Evolutionary conservation across 208 protist genomes (phyloP), one percentile per base, ranked within the genome.

Genomic region (Leishmania guyanensis): DNA sequence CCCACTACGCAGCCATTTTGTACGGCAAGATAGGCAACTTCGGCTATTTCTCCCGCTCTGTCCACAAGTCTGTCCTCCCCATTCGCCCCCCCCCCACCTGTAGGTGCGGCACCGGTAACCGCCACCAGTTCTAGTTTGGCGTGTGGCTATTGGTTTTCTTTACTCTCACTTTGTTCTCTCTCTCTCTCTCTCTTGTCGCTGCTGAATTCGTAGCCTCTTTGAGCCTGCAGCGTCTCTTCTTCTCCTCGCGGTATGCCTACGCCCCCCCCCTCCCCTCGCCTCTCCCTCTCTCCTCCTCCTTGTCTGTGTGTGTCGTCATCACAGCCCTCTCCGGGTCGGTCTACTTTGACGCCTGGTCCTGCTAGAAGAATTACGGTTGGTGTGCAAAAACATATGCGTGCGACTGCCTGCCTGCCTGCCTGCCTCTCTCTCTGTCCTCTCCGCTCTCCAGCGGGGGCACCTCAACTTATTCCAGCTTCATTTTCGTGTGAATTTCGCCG

Each of bases 141-240:
- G 83, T 72, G 56, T 4, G 75, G 65, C 62, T 69, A 46, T 71
- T 78, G 70, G 48, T 84, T 14, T 84, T 73, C 46, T 80, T 75
- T 17, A 43, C 5, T 64, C 74, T 3, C 69, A n/a, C 54, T 39
- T 26, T 3, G 16, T 48, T 43, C 43, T 29, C 39, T 85, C 33
- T 33, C 73, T 77, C 53, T 81, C 70, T 80, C 29, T 84, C 50
- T 84, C 77, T 78, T 78, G 71, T 83, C 82, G 39, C 39, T 43
- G 39, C 39, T 43, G 39, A 43, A 43, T 43, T 43, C 39, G 39
- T 43, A 39, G 64, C 74, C 72, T 77, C 69, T 81, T 75, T 73
- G 14, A 70, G n/a, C 54, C 20, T 60, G 22, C 53, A 43, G 65
- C 80, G 14, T 50, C 60, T 76, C n/a, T 60, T 58, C 51, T 43